Evolutionary conservation across 805 yeast species (phyloP), one percentile per base, ranked within the genome.

Genomic region (Candida easanensis): DNA sequence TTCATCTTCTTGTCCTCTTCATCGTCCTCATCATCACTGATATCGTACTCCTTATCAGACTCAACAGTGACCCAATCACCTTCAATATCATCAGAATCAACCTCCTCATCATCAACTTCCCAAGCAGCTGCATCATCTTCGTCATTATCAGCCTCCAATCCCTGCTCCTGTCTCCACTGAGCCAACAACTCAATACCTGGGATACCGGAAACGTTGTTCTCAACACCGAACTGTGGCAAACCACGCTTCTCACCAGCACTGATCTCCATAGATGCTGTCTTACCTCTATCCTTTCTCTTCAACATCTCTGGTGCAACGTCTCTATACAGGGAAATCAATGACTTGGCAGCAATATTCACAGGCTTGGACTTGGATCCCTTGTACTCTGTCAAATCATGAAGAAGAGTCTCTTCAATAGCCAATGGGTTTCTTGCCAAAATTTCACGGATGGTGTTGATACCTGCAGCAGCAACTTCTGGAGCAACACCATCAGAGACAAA

Each of bases 401-500:
- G 70, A 39, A 93, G 69, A 2, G 90, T 79, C 42, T 85, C 82
- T 41, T 89, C 97, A 56, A 93, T 89, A 20, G 98, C 96, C 51
- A 91, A 72, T 14, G 99, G 97, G 10, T 95, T 95, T 72, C 99
- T 82, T 2, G 96, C 66, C 50, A 90, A 74, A 45, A 93, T 88
- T 66, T 93, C 99, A 55, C 98, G 76, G 46, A 91, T 91, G 3
- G 98, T 87, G 65, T 93, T 93, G 52, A 93, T 75, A 58, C 99
- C 99, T 4, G 98, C 98, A 41, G 97, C 89, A 5, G 97, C 97
- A 42, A 90, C 99, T 66, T 93, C 97, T 26, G 96, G 82, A 14
- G 97, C 89, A 31, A 93, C 99, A 74, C 99, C 99, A 60, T 93
- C 98, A 53, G 96, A 85, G 20, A 93, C 97, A 58, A 93, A 93